These are phyloP conservation scores for Neopestalotiopsis clavispora DNA, from an alignment of 2,329 filamentous ascomycete genomes.

Conservation along the genomic window DNA sequence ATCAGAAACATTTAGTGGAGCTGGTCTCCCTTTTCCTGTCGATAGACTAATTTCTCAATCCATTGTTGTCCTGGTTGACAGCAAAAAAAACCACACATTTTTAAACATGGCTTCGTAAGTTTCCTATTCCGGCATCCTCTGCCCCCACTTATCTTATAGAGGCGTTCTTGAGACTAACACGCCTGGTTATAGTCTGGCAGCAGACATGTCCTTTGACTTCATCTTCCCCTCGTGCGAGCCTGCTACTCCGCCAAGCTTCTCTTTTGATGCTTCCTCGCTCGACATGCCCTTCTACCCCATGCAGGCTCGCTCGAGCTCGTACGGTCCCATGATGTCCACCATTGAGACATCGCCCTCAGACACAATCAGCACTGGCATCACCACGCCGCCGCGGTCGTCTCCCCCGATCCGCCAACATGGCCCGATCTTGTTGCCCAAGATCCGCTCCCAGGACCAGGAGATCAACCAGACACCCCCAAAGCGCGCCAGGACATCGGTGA, in stretches of 20 bases:
- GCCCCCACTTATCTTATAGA: not conserved
- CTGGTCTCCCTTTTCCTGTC: constrained; percentile 34
- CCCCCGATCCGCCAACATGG: constrained; percentile 80
- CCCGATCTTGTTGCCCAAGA: constrained; percentile 82
- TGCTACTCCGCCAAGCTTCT: constrained; percentile 55
- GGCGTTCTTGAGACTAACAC: constrained; percentile 32
- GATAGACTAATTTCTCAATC: constrained; percentile 32
- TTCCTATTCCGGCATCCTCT: constrained; percentile 14
- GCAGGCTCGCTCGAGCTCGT: constrained; percentile 68
- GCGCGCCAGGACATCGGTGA: constrained; percentile 60
- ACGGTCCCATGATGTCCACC: constrained; percentile 69
- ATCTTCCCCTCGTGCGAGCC: constrained; percentile 59
- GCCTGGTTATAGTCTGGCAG: constrained; percentile 58
- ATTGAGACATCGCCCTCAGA: constrained; percentile 68
- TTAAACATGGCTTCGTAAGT: constrained; percentile 51
- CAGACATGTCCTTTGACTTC: constrained; percentile 67
- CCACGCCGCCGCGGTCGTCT: constrained; percentile 67
- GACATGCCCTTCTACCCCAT: constrained; percentile 57
- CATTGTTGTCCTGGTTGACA: constrained; percentile 33
- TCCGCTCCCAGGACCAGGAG: constrained; percentile 82
- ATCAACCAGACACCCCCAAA: constrained; percentile 64
- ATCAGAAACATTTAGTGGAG: constrained; percentile 27
- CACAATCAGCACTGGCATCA: constrained; percentile 69
- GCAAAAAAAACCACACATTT: constrained; percentile 25
- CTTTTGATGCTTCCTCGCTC: constrained; percentile 61